Percentiles rank a stretch among this genome's conserved stretches.
Conservation (phyloP, 768 basidiomycete species). For the Leucosporidium yakuticum region DNA sequence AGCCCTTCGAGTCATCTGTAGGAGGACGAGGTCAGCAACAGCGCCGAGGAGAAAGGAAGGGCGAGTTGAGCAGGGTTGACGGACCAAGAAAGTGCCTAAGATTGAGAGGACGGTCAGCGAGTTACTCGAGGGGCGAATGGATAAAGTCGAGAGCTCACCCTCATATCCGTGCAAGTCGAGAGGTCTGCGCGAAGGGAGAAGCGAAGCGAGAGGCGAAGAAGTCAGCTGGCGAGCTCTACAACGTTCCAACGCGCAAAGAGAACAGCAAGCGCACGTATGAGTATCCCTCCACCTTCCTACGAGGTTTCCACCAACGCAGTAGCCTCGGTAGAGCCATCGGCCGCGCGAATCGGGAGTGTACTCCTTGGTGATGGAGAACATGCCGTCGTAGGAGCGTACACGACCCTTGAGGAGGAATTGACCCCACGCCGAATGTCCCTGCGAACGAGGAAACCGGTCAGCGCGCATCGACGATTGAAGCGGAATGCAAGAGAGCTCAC, state of each 20-base stretch:
- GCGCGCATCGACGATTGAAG: background rate
- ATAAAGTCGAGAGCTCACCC: slow-evolving; percentile 1
- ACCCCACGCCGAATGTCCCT: slow-evolving; percentile 91
- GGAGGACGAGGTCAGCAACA: background rate
- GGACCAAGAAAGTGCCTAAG: slow-evolving; percentile 2
- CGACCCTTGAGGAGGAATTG: slow-evolving; percentile 73
- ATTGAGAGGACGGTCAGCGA: background rate
- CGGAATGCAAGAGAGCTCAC: slow-evolving; percentile 2
- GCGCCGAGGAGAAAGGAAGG: background rate
- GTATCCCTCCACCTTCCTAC: slow-evolving; percentile 79
- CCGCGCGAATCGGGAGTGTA: slow-evolving; percentile 56
- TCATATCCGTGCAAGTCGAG: slow-evolving; percentile 31
- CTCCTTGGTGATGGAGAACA: slow-evolving; percentile 74
- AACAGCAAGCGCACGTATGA: slow-evolving; percentile 13
- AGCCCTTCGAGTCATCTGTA: slow-evolving; percentile 1
- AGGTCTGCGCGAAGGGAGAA: background rate
- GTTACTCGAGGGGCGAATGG: background rate
- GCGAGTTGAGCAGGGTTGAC: background rate
- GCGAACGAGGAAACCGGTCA: background rate
- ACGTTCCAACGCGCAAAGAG: background rate
- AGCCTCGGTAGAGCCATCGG: slow-evolving; percentile 79
- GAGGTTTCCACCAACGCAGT: slow-evolving; percentile 62
- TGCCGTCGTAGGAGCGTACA: slow-evolving; percentile 72
- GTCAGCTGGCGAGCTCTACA: background rate
- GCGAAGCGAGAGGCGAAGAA: background rate